Percentiles rank a stretch among this genome's conserved stretches.
Evolutionary conservation across 306 rosid genomes (phyloP).

Genomic region (Trifolium pratense): DNA sequence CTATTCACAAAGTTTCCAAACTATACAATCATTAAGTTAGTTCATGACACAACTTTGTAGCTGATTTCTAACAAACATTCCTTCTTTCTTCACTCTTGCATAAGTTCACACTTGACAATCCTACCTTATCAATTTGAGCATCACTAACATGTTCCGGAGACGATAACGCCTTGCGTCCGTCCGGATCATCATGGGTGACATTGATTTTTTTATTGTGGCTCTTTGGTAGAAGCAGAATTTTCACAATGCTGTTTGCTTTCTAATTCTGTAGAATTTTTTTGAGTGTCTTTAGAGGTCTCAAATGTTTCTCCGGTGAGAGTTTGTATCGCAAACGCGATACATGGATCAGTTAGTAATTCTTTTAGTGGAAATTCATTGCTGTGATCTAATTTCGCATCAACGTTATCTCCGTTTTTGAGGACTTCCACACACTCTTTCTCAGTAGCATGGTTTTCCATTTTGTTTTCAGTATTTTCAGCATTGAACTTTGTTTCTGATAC

Average conservation of each 20-base stretch:
- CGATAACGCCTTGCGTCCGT: conserved; percentile 24
- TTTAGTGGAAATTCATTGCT: conserved; percentile 51
- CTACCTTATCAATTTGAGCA: conserved; percentile 40
- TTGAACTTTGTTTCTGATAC: conserved; percentile 33
- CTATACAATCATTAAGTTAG: conserved; percentile 43
- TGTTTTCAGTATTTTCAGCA: background rate
- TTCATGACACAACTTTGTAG: conserved; percentile 32
- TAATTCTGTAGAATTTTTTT: background rate
- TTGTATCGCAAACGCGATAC: conserved; percentile 90
- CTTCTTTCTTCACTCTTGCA: conserved; percentile 48
- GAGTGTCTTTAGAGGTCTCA: conserved; percentile 48
- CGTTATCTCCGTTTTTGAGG: conserved; percentile 39
- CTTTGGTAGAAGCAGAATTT: conserved; percentile 39
- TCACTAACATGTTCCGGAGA: conserved; percentile 33
- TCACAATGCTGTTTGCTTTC: no score
- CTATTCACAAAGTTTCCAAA: conserved; percentile 37
- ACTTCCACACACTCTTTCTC: conserved; percentile 27
- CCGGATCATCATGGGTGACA: conserved; percentile 22
- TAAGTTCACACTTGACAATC: conserved; percentile 41
- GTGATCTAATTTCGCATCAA: conserved; percentile 46
- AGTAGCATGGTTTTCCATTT: background rate
- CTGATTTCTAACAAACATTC: conserved; percentile 48
- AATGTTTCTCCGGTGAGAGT: conserved; percentile 67
- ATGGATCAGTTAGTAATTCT: conserved; percentile 80
- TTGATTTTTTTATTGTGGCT: conserved; percentile 26